Evolutionary conservation across 345 rosid genomes (phyloP), one percentile per base, ranked within the genome.

Genomic region (Chamaenerion angustifolium): DNA sequence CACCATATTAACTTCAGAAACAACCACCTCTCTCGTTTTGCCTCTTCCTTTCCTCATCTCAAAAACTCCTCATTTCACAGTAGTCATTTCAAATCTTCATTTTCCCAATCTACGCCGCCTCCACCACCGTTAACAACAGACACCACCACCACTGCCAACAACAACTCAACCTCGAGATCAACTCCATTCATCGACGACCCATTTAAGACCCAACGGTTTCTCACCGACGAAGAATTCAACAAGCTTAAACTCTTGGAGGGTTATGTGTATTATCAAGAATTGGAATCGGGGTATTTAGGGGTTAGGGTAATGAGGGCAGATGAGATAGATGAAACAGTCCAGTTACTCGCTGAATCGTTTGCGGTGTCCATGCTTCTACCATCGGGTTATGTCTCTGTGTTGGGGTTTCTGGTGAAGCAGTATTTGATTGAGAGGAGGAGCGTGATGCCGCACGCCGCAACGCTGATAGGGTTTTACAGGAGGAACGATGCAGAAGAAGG

Each of bases 281-380:
- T 90, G 9, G 51, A 59, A 64, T 71, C 70, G 31, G 95, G 98
- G 64, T 64, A 71, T 15, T 58, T 90, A 71, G 75, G 62, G 56
- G 72, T 90, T 66, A 67, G 94, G 19, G 88, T 69, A 17, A 81
- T 85, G 95, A 76, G 81, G 76, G 52, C 61, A 6, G 77, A 74
- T 10, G 97, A 89, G 60, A 76, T 83, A 75, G 95, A 85, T 18
- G 54, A 66, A 5, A 89, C 82, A 10, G 92, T 77, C 51, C 63
- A 54, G 40, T 73, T 89, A 43, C 72, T 89, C 8, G 82, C 94
- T 4, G 88, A 79, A 67, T 83, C 98, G 4, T 90, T 90, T 51
- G 76, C 82, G 0, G 98, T 83, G 56, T 81, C 95, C n/a, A 81
- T 86, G 94, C 46, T 75, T 55, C 60, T 83, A 63, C 84, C 88